Conservation (phyloP, 768 basidiomycete species). For the Leccinellum rugosiceps region DNA sequence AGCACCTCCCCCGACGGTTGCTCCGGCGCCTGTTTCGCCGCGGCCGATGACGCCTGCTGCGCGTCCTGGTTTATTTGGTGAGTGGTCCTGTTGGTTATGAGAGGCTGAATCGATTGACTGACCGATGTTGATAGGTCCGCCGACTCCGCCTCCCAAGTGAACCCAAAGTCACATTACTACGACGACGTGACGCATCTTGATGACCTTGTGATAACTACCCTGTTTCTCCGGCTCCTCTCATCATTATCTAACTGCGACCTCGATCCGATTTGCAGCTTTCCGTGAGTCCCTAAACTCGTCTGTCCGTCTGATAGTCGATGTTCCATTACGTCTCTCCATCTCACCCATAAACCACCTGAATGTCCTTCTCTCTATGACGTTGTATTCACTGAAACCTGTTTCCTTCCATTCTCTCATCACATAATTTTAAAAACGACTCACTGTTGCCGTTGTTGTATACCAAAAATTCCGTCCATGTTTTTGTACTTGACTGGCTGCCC, state of each 20-base stretch:
- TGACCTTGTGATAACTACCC: background rate
- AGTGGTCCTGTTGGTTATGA: background rate
- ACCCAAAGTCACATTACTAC: background rate
- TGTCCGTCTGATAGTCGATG: background rate
- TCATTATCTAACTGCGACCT: slow-evolving; percentile 2
- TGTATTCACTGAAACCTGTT: background rate
- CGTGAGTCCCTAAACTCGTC: background rate
- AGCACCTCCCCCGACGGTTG: slow-evolving; percentile 48
- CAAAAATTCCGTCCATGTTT: background rate
- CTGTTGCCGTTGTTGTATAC: background rate
- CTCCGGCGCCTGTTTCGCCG: slow-evolving; percentile 30
- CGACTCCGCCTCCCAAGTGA: slow-evolving; percentile 46
- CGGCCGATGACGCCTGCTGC: slow-evolving; percentile 45
- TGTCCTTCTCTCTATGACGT: background rate
- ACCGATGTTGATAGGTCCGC: slow-evolving; percentile 32
- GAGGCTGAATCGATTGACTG: background rate
- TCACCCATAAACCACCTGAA: background rate
- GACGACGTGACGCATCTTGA: background rate
- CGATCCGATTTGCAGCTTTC: background rate
- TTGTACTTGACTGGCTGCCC: background rate
- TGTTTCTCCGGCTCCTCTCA: background rate
- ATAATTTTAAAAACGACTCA: background rate
- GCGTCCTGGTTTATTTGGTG: slow-evolving; percentile 68
- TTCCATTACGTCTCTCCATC: background rate
- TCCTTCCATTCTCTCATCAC: background rate